Evolutionary conservation across 305 asterid genomes (phyloP).

Genomic region (Fraxinus sp.): DNA sequence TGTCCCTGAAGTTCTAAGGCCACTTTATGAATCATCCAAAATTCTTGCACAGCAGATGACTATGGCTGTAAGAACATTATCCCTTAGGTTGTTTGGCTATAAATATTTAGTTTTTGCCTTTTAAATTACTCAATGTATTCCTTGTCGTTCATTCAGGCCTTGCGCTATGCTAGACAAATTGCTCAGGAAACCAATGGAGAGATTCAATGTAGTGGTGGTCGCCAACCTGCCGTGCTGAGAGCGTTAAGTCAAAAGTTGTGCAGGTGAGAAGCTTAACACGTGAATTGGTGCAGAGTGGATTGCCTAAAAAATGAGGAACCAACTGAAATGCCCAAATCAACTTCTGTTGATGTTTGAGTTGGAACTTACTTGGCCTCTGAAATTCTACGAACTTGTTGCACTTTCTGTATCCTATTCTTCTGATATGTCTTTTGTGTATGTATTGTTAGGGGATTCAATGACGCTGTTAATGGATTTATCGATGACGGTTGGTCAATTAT

Average conservation of each 20-base stretch:
- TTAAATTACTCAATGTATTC: neutral
- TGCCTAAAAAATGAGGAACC: neutral
- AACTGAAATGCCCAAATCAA: neutral
- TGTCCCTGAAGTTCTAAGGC: slow-evolving; percentile 97
- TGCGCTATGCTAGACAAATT: slow-evolving; percentile 81
- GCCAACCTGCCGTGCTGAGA: slow-evolving; percentile 86
- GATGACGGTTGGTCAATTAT: slow-evolving; percentile 94
- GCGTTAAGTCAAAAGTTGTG: slow-evolving; percentile 81
- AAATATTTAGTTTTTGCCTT: neutral
- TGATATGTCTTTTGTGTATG: slow-evolving; percentile 11
- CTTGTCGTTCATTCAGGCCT: slow-evolving; percentile 44
- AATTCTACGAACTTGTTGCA: neutral
- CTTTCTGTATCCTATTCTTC: neutral
- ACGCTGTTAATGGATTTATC: slow-evolving; percentile 87
- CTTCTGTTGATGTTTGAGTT: neutral
- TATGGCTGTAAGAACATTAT: slow-evolving; percentile 63
- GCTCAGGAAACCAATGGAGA: slow-evolving; percentile 90
- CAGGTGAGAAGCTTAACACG: slow-evolving; percentile 48
- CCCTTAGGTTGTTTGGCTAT: neutral
- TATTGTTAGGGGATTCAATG: slow-evolving; percentile 79
- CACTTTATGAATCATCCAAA: slow-evolving; percentile 90
- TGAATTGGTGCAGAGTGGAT: neutral
- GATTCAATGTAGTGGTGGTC: slow-evolving; percentile 74
- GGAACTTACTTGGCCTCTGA: neutral
- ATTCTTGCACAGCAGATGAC: slow-evolving; percentile 95